Percentiles rank a stretch among this genome's conserved stretches.
These are phyloP conservation scores for Camellia lanceoleosa DNA, from an alignment of 148 eudicot genomes.

Conservation along the genomic window DNA sequence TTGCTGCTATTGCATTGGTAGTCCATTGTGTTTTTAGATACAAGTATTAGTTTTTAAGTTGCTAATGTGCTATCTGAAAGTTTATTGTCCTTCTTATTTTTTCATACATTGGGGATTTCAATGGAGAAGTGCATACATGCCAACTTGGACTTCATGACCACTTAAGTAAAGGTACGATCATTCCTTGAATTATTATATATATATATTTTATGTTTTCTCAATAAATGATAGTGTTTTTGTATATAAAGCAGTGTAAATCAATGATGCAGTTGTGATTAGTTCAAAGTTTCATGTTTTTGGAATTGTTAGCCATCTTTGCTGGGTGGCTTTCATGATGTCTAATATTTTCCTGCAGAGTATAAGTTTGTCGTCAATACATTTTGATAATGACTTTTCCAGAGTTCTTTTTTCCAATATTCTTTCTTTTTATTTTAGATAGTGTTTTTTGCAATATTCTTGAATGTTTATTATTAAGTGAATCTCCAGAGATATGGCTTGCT, in stretches of 20 bases:
- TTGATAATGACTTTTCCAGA: too few relatives aligned
- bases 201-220: neutral
- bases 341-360: neutral
- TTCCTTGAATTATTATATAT: neutral
- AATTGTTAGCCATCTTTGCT: neutral
- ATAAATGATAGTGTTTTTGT: too few relatives aligned
- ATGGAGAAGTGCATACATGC: conserved; percentile 44
- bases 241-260: neutral
- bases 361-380: too few relatives aligned
- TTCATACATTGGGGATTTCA: neutral
- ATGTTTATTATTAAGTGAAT: too few relatives aligned
- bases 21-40: neutral
- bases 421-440: too few relatives aligned
- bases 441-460: too few relatives aligned
- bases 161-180: conserved; percentile 30
- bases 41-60: neutral
- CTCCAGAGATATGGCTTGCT: too few relatives aligned
- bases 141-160: conserved; percentile 45
- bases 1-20: neutral
- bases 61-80: neutral
- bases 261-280: neutral
- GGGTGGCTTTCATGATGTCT: neutral
- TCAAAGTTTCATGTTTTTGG: neutral
- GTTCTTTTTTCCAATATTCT: too few relatives aligned
- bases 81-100: neutral